phyloP scores from a whole-genome alignment of 2,329 filamentous ascomycete genomes.

The Aureobasidium sp. region DNA sequence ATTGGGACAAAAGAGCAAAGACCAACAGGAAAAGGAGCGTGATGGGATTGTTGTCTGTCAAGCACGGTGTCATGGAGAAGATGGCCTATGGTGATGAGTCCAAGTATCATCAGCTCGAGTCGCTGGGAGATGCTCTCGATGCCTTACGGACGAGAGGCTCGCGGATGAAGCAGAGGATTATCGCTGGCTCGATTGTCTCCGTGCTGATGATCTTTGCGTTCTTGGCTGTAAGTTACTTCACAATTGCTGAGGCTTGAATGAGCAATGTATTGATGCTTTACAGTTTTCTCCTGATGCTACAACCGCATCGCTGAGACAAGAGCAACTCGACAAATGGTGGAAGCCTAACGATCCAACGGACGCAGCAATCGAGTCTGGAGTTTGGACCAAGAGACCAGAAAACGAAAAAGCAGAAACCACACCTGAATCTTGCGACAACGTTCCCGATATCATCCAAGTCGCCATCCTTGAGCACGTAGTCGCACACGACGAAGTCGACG shows the following conservation, averaged over 20 bases:
- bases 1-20: not conserved
- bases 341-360: not conserved
- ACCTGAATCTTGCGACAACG: not conserved
- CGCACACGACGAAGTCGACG: slow-evolving; percentile 24
- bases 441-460: slow-evolving; percentile 28
- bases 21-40: not conserved
- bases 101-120: not conserved
- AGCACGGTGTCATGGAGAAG: not conserved
- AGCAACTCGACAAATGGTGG: slow-evolving; percentile 4
- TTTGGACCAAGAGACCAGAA: not conserved
- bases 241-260: not conserved
- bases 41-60: not conserved
- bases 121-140: not conserved
- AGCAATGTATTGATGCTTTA: not conserved
- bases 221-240: not conserved
- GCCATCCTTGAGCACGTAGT: slow-evolving; percentile 19
- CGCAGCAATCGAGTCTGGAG: not conserved
- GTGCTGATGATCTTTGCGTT: not conserved
- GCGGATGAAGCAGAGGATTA: slow-evolving; percentile 3
- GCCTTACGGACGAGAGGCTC: not conserved
- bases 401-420: not conserved
- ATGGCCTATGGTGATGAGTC: not conserved
- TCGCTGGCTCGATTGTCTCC: not conserved
- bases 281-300: not conserved
- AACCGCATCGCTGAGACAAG: not conserved